Evolutionary conservation across 345 rosid species (phyloP).

Genomic region (Hypericum androsaemum): DNA sequence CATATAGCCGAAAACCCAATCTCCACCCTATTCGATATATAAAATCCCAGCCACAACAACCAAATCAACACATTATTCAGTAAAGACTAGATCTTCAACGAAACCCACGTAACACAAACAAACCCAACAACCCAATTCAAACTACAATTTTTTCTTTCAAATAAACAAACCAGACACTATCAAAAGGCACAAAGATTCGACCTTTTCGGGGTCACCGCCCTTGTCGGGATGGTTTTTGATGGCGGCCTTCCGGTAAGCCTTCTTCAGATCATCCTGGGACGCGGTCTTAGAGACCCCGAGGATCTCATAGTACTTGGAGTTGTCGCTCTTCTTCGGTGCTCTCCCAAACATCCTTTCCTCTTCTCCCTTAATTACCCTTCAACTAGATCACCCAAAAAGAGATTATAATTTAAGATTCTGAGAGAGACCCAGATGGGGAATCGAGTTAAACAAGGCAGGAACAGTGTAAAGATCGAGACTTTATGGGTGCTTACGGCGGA

Average conservation of each 20-base stretch:
- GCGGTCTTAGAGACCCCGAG: conserved; percentile 52
- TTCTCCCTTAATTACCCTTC: not conserved
- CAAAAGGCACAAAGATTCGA: not conserved
- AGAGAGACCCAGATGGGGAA: not conserved
- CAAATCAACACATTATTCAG: too few species aligned
- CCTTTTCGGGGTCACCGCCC: conserved; percentile 74
- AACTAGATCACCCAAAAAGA: not conserved
- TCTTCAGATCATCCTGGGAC: conserved; percentile 52
- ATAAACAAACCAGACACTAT: not conserved
- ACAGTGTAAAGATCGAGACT: not conserved
- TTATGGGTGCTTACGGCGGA: too few species aligned
- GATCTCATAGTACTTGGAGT: conserved; percentile 53
- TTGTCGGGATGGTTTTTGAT: conserved; percentile 67
- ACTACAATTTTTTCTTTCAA: not conserved
- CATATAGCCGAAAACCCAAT: not conserved
- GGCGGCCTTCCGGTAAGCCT: conserved; percentile 60
- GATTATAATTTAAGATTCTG: not conserved
- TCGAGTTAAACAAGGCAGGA: not conserved
- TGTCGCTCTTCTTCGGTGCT: conserved; percentile 59
- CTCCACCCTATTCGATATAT: not conserved
- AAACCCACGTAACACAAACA: not conserved
- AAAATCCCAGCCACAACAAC: too few species aligned
- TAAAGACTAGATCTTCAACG: too few species aligned
- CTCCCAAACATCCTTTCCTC: conserved; percentile 42
- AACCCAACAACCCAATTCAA: conserved; percentile 2